Conservation (phyloP, 2,329 filamentous ascomycete species). For the Rugonectria rugulosa region DNA sequence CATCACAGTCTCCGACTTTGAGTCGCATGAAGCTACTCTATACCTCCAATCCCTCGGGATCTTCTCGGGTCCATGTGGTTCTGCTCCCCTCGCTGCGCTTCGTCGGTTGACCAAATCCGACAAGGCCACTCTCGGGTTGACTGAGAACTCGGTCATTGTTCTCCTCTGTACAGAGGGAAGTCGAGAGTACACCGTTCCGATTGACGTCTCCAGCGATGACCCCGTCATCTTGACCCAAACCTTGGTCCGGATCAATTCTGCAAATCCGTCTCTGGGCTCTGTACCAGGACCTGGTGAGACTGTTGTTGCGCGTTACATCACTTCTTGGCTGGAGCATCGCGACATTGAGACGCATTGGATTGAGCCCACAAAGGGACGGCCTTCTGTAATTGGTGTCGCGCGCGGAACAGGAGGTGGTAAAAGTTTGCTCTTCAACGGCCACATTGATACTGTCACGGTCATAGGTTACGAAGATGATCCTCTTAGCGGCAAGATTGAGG, state of each 20-base stretch:
- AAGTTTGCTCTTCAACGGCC: slow-evolving; percentile 60
- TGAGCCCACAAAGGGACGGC: slow-evolving; percentile 54
- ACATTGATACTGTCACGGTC: slow-evolving; percentile 60
- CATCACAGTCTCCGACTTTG: slow-evolving; percentile 66
- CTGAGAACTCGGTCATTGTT: slow-evolving; percentile 64
- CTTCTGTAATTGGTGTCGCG: slow-evolving; percentile 58
- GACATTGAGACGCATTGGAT: slow-evolving; percentile 59
- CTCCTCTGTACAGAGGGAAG: slow-evolving; percentile 68
- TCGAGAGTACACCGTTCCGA: slow-evolving; percentile 59
- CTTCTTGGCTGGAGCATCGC: slow-evolving; percentile 59
- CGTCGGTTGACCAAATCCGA: slow-evolving; percentile 51
- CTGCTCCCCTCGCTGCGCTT: slow-evolving; percentile 64
- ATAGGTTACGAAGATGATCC: slow-evolving; percentile 55
- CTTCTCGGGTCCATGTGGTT: slow-evolving; percentile 68
- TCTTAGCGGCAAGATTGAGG: slow-evolving; percentile 50
- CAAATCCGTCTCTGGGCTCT: slow-evolving; percentile 53
- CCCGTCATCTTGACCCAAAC: slow-evolving; percentile 51
- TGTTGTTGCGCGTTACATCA: slow-evolving; percentile 54
- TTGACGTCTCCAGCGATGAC: slow-evolving; percentile 51
- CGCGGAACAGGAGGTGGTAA: slow-evolving; percentile 56
- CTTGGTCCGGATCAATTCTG: slow-evolving; percentile 58
- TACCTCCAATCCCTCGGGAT: slow-evolving; percentile 59
- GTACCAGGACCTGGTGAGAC: slow-evolving; percentile 54
- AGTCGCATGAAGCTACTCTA: slow-evolving; percentile 66
- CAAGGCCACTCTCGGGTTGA: slow-evolving; percentile 47